Base-by-base conservation (phyloP, 805 yeast species). In the Candida tammaniensis region DNA sequence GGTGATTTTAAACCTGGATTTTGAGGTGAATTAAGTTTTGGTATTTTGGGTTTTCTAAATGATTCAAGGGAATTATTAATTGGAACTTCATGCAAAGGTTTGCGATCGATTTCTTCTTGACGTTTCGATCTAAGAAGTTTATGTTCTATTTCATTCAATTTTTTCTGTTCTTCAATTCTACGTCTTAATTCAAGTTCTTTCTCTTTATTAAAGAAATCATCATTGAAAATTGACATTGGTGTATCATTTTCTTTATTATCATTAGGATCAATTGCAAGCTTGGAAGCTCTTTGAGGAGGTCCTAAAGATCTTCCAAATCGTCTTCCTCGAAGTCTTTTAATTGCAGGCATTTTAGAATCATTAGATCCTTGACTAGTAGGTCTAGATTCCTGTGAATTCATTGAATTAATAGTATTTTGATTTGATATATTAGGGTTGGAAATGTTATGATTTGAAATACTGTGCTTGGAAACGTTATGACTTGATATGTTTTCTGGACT, bases 271-370 rank as follows among this genome's bases (percentile, higher is more conserved):
- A 23, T 23, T n/a, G 23, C 3, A 23, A 23, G 28, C 17, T 31
- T 27, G 15, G 12, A 13, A 3, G 26, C 32, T 31, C 80, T 51
- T 43, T 71, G 64, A 1, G 80, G 79, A 8, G 78, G 78, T 2
- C 80, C 80, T 24, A 75, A 42, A 3, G 50, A 34, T 36, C 51
- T 56, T 5, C 64, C 62, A 33, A 65, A 61, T 21, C 72, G 54
- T 38, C 71, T 55, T 9, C 66, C 57, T 30, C 66, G 49, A 20
- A 59, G 48, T 30, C 64, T 39, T 35, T 53, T 58, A n/a, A 56
- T 42, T 7, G 51, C 44, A 7, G 45, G 47, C 24, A 38, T 23
- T 12, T 27, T 33, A 10, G 18, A 20, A 18, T 33, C 32, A 24
- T 11, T 17, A 3, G 40, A 33, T 13, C 34, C 23, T 28, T 17